These are phyloP conservation scores for Termitomyces sp. DNA, from an alignment of 768 basidiomycete species.

Conservation along the genomic window DNA sequence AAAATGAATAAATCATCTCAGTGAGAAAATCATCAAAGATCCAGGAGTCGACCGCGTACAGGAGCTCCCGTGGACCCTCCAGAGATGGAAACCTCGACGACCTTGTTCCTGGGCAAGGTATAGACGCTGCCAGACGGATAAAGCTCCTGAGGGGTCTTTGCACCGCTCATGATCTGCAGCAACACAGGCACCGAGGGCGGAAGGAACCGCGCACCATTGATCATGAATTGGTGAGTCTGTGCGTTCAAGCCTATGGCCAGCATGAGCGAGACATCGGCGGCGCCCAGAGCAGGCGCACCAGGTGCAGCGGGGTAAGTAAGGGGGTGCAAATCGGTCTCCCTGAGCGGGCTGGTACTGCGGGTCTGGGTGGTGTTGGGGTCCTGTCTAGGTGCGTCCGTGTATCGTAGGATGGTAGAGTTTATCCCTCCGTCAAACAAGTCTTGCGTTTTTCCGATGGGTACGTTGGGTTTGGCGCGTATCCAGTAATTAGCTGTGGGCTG, in stretches of 20 bases:
- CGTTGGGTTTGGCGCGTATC: conserved; percentile 26
- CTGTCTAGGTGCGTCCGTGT: conserved; percentile 16
- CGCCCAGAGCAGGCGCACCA: conserved; percentile 10
- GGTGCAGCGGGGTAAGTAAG: conserved; percentile 8
- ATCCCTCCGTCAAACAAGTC: conserved; percentile 31
- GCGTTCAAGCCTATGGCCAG: conserved; percentile 16
- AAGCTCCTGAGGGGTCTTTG: conserved; percentile 39
- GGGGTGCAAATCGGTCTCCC: conserved; percentile 21
- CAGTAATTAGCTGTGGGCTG: conserved; percentile 38
- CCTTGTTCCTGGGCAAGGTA: conserved; percentile 37
- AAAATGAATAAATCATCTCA: neutral
- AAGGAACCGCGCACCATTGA: conserved; percentile 27
- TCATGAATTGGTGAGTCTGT: conserved; percentile 13
- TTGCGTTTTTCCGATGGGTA: neutral
- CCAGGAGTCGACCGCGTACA: conserved; percentile 9
- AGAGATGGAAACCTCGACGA: conserved; percentile 39
- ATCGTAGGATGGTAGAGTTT: conserved; percentile 53
- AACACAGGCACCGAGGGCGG: conserved; percentile 47
- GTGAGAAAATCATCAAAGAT: neutral
- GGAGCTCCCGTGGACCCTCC: conserved; percentile 27
- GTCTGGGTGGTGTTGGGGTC: conserved; percentile 25
- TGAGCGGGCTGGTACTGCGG: conserved; percentile 16
- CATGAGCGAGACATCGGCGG: conserved; percentile 19
- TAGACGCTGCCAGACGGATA: conserved; percentile 44
- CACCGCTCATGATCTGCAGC: conserved; percentile 55